Evolutionary conservation across 2,329 filamentous ascomycete species (phyloP), one percentile per base, ranked within the genome.

Genomic region (Aspergillus ustus): DNA sequence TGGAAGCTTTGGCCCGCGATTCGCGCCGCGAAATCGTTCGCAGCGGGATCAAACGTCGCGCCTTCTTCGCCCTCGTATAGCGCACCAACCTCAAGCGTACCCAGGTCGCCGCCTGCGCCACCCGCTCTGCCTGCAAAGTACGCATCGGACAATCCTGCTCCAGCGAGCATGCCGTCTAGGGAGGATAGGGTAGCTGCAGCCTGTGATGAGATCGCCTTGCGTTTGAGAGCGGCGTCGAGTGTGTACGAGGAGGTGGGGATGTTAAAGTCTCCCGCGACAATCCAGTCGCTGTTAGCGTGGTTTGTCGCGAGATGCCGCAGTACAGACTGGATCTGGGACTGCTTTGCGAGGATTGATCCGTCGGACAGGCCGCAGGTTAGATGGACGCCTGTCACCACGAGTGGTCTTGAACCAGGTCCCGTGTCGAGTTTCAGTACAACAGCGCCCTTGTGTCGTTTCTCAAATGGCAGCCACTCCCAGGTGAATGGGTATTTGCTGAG

Each of bases 401-500:
- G 53, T 7, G 52, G 52, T 7, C 15, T 29, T 6, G 59, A 57
- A 5, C 52, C 25, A 13, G 46, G 45, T 7, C 52, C 53, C 9
- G 31, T 8, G 31, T 56, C 52, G 4, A 60, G 46, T 8, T 48
- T 40, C 7, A 61, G 52, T 3, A 57, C 28, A 1, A 61, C 59
- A 1, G 53, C 53, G 4, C 59, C 59, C 34, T 61, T 61, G 40
- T 61, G 59, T 1, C 59, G 52, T 17, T 46, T 61, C 17, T 61
- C 59, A 13, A 61, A 61, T 4, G 59, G 59, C 3, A 61, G 53
- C 59, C 59, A 61, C 7, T 57, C 48, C 59, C 59, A 61, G 7
- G 19, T 20, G 20, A 61, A 61, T 7, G 17, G 37, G 37, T 40
- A 61, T 15, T 48, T 53, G 17, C 52, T 57, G 34, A 61, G 59